phyloP scores from a whole-genome alignment of 176 grass and related monocot genomes.

The Themeda triandra region DNA sequence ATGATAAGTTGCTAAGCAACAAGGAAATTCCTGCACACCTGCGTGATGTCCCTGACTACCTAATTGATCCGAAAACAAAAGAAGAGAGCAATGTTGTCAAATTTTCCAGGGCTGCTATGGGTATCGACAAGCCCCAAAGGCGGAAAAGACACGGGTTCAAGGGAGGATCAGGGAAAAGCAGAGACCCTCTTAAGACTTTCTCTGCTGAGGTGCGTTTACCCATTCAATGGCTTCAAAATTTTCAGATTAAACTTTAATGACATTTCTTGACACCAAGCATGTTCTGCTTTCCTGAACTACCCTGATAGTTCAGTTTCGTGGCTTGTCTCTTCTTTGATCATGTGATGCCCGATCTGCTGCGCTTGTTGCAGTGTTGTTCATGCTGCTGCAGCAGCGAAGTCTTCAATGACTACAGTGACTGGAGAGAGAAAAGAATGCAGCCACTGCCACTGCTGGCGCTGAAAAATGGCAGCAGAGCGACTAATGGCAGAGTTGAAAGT shows the following conservation, averaged over 20 bases:
- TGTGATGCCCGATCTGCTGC: background rate
- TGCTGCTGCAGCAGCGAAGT: too few relatives aligned
- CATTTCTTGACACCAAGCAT: background rate
- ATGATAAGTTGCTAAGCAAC: conserved; percentile 86
- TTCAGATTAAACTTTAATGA: background rate
- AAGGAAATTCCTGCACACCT: conserved; percentile 74
- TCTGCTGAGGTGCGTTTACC: conserved; percentile 62
- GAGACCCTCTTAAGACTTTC: conserved; percentile 87
- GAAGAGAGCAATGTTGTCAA: conserved; percentile 78
- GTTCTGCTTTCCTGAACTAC: background rate
- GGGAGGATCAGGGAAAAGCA: conserved; percentile 74
- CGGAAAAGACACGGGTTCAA: conserved; percentile 63
- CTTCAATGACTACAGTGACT: too few relatives aligned
- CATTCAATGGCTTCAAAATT: background rate
- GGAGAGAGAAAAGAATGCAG: too few relatives aligned
- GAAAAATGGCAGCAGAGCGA: too few relatives aligned
- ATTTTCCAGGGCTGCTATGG: conserved; percentile 82
- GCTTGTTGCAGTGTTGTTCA: too few relatives aligned
- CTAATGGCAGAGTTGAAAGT: background rate
- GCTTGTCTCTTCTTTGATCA: conserved; percentile 18
- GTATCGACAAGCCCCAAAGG: conserved; percentile 46
- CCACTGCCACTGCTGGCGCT: too few relatives aligned
- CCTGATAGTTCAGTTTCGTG: background rate
- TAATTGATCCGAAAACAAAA: conserved; percentile 81
- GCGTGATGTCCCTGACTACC: conserved; percentile 78